A percentile compares a stretch with the other conserved stretches of the same genome.
Evolutionary conservation across 2,329 filamentous ascomycete species (phyloP).

Genomic region (Trichoderma atroviride): DNA sequence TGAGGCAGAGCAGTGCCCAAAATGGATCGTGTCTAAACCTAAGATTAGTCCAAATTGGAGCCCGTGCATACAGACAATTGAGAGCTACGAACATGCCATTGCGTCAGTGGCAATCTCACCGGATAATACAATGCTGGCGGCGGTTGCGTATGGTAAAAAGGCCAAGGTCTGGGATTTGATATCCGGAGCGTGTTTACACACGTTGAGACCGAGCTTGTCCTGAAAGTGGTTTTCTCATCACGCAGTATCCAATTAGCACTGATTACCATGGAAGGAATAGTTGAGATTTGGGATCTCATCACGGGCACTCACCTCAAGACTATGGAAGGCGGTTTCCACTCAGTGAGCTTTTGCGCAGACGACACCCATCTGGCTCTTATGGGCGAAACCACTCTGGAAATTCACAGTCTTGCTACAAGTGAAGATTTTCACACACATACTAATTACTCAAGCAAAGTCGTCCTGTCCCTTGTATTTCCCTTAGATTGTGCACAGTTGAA

Average conservation of each 20-base stretch:
- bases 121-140: not conserved
- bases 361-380: not conserved
- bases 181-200: not conserved
- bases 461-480: not conserved
- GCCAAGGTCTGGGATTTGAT: not conserved
- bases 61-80: not conserved
- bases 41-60: not conserved
- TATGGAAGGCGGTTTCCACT: not conserved
- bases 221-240: not conserved
- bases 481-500: not conserved
- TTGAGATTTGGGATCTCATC: not conserved
- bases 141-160: not conserved
- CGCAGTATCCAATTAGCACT: not conserved
- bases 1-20: not conserved
- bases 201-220: not conserved
- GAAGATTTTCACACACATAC: not conserved
- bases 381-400: not conserved
- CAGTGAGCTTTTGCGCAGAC: not conserved
- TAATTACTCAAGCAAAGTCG: not conserved
- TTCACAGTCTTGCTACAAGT: not conserved
- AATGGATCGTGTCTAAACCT: not conserved
- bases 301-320: not conserved
- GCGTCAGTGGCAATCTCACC: not conserved
- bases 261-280: not conserved
- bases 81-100: accelerated